Percentiles rank a stretch among this genome's conserved stretches.
These are phyloP conservation scores for Lipomyces orientalis DNA, from an alignment of 805 yeast genomes.

Conservation along the genomic window DNA sequence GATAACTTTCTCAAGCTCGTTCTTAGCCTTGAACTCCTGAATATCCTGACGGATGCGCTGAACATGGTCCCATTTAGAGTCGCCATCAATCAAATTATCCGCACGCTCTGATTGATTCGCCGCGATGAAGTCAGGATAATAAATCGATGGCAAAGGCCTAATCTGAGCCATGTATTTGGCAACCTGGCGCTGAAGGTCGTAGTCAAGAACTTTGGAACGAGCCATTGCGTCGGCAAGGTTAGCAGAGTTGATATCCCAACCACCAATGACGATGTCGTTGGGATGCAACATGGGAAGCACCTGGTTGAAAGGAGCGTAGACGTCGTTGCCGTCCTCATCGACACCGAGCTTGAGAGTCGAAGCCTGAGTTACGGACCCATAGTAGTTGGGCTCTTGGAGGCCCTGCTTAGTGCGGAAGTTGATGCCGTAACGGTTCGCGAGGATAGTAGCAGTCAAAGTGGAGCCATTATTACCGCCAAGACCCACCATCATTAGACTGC, in stretches of 20 bases:
- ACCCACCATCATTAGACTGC: slow-evolving; percentile 82
- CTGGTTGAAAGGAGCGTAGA: slow-evolving; percentile 90
- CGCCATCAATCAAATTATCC: slow-evolving; percentile 75
- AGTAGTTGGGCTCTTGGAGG: slow-evolving; percentile 76
- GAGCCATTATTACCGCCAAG: slow-evolving; percentile 97
- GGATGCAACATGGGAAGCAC: slow-evolving; percentile 88
- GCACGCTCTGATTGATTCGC: slow-evolving; percentile 93
- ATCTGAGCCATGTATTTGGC: slow-evolving; percentile 63
- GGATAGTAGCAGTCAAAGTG: slow-evolving; percentile 80
- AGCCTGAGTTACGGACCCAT: slow-evolving; percentile 92
- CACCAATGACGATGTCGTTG: slow-evolving; percentile 85
- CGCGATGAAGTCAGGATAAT: slow-evolving; percentile 96
- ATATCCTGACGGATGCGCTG: slow-evolving; percentile 86
- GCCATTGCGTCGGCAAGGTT: slow-evolving; percentile 78
- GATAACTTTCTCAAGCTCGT: slow-evolving; percentile 82
- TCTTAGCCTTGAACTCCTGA: slow-evolving; percentile 70
- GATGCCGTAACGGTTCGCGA: slow-evolving; percentile 82
- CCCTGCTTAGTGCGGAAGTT: slow-evolving; percentile 85
- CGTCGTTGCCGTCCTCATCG: slow-evolving; percentile 80
- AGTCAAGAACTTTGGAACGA: slow-evolving; percentile 86
- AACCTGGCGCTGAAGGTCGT: slow-evolving; percentile 79
- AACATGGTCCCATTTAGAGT: slow-evolving; percentile 86
- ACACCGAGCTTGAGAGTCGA: slow-evolving; percentile 89
- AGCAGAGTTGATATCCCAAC: slow-evolving; percentile 88
- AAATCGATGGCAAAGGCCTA: slow-evolving; percentile 80